Evolutionary conservation across 306 rosid species (phyloP), one percentile per base, ranked within the genome.

Genomic region (Begonia peltatifolia): DNA sequence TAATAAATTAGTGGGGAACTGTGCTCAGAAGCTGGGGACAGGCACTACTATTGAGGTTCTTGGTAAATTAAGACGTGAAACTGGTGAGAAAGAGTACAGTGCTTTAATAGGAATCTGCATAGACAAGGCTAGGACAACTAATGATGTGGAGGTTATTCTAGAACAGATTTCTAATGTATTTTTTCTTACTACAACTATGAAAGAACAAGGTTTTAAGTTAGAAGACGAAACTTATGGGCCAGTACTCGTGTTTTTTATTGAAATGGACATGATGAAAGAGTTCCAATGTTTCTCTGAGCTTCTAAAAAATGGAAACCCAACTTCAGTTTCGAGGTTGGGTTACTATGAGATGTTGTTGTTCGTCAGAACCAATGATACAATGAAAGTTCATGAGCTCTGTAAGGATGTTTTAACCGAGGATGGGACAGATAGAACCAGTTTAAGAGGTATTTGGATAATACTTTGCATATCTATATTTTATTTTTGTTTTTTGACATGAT

Each of bases 291-390:
- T 85, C 65, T 65, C 60, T 56, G 72, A 59, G 50, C 58, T 68
- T 61, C 66, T 90, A 55, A 67, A 79, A 60, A 71, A 74, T 5
- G 72, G 55, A 50, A 79, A 73, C 73, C 85, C 87, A 35, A 50
- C 61, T 52, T 71, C 74, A 13, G 15, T 38, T 67, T 36, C 77
- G 17, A 79, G 74, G 64, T 55, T 90, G 57, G 87, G 94, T 47
- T 86, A 85, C 78, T 86, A 85, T 48, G 92, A 85, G 73, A 83
- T 90, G 95, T 52, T 60, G 78, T 41, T 85, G 38, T 86, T 83
- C 82, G 52, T 83, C 64, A 77, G 64, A 62, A 70, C 80, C 42
- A 50, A 80, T 16, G 69, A 86, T 13, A 81, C 61, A 63, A 77
- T 83, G 70, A 90, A 74, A 72, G 74, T 90, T 68, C 82, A 49